phyloP scores from a whole-genome alignment of 768 basidiomycete genomes.

The Boletus vinaceobasis region DNA sequence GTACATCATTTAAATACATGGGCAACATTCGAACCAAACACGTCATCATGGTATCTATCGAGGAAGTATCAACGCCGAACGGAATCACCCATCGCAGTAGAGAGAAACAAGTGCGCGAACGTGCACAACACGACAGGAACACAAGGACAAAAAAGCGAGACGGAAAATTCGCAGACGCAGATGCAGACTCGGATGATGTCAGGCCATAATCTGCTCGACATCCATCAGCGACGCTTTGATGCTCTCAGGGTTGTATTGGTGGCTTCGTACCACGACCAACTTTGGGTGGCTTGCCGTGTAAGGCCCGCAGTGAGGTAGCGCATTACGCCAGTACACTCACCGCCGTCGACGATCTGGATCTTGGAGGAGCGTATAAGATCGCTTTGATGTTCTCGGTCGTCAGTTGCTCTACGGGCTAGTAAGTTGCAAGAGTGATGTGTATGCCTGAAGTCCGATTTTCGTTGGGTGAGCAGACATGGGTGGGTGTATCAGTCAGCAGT shows the following conservation, averaged over 20 bases:
- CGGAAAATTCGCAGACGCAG: background rate
- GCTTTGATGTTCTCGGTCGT: slow-evolving; percentile 29
- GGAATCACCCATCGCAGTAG: background rate
- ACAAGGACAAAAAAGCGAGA: background rate
- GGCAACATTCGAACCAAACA: background rate
- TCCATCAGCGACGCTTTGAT: slow-evolving; percentile 24
- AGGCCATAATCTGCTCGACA: slow-evolving; percentile 30
- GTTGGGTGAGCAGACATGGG: background rate
- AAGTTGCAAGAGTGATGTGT: slow-evolving; percentile 18
- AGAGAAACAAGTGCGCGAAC: background rate
- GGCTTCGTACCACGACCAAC: slow-evolving; percentile 30
- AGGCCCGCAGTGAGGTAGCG: slow-evolving; percentile 30
- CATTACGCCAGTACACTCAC: slow-evolving; percentile 7
- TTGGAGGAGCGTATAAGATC: slow-evolving; percentile 33
- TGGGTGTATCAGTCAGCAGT: background rate
- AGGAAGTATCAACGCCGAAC: too few relatives aligned
- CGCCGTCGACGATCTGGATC: slow-evolving; percentile 20
- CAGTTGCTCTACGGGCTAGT: slow-evolving; percentile 22
- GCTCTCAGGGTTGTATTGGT: slow-evolving; percentile 32
- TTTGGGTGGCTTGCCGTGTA: slow-evolving; percentile 28
- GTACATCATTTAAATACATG: too few relatives aligned
- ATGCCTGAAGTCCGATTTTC: slow-evolving; percentile 19
- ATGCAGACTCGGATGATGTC: background rate
- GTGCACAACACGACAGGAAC: background rate
- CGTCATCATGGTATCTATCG: background rate